Conservation (phyloP, 257 asterid species). For the Solanum ossicruentum region DNA sequence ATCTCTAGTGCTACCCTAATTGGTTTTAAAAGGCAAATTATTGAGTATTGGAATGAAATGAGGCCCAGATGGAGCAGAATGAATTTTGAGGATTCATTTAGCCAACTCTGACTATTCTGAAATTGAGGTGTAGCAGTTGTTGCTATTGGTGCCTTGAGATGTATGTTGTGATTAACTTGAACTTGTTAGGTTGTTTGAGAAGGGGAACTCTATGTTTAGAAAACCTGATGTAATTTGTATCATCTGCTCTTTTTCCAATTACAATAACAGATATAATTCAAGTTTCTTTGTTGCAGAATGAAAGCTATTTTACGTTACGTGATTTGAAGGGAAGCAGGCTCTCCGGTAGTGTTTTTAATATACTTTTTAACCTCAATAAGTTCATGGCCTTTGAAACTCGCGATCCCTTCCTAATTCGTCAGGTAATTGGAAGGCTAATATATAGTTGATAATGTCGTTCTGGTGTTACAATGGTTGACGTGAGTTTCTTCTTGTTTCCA, state of each 20-base stretch:
- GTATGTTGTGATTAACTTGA: neutral
- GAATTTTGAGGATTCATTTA: neutral
- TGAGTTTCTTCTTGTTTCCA: conserved; percentile 16
- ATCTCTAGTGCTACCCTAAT: neutral
- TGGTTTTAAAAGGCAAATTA: neutral
- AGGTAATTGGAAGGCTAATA: conserved; percentile 30
- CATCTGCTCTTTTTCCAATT: neutral
- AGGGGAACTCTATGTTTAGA: neutral
- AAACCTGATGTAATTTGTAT: neutral
- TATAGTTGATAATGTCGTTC: neutral
- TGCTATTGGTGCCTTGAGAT: neutral
- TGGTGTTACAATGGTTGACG: neutral
- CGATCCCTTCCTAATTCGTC: conserved; percentile 96
- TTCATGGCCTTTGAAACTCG: conserved; percentile 99
- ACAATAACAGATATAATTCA: neutral
- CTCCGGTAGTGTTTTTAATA: conserved; percentile 83
- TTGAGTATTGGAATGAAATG: neutral
- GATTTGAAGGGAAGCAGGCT: conserved; percentile 88
- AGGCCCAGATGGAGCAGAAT: neutral
- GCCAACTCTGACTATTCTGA: neutral
- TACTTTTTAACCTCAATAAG: conserved; percentile 94
- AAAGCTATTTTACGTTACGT: conserved; percentile 63
- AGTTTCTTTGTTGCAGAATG: conserved; percentile 44
- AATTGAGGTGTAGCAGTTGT: neutral
- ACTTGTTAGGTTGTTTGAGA: neutral